A percentile compares a stretch with the other conserved stretches of the same genome.
Evolutionary conservation across 805 yeast genomes (phyloP).

Genomic region (Saccharomycopsis sp.): DNA sequence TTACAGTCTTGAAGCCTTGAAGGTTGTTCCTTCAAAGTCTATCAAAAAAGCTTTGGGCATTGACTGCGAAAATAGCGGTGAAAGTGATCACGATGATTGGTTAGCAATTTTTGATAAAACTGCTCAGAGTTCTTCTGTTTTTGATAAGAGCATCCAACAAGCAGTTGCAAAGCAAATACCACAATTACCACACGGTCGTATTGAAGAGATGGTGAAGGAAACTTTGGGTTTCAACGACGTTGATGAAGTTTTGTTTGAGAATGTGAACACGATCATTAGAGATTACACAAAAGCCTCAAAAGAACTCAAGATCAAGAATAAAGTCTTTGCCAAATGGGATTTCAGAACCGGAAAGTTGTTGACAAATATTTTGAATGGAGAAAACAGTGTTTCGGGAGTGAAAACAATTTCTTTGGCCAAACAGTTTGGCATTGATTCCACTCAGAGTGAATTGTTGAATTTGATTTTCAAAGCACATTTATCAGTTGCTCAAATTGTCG

Average conservation of each 20-base stretch:
- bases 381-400: background rate
- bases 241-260: conserved; percentile 41
- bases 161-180: conserved; percentile 11
- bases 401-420: background rate
- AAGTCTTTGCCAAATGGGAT: conserved; percentile 15
- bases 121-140: conserved; percentile 22
- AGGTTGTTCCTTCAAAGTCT: conserved; percentile 23
- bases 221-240: conserved; percentile 24
- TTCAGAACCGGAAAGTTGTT: conserved; percentile 2
- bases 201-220: conserved; percentile 18
- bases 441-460: background rate
- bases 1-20: conserved; percentile 36
- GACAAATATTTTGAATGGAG: conserved; percentile 2
- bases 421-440: background rate
- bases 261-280: conserved; percentile 30
- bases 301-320: conserved; percentile 25
- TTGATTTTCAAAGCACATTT: conserved; percentile 5
- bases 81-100: no score
- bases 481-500: background rate
- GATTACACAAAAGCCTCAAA: conserved; percentile 25
- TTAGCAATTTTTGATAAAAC: no score
- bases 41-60: no score
- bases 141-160: conserved; percentile 27
- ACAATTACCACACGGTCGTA: conserved; percentile 8
- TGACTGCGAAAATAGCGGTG: no score